Evolutionary conservation across 2,329 filamentous ascomycete species (phyloP), one percentile per base, ranked within the genome.

Genomic region (Phialemoniopsis sp.): DNA sequence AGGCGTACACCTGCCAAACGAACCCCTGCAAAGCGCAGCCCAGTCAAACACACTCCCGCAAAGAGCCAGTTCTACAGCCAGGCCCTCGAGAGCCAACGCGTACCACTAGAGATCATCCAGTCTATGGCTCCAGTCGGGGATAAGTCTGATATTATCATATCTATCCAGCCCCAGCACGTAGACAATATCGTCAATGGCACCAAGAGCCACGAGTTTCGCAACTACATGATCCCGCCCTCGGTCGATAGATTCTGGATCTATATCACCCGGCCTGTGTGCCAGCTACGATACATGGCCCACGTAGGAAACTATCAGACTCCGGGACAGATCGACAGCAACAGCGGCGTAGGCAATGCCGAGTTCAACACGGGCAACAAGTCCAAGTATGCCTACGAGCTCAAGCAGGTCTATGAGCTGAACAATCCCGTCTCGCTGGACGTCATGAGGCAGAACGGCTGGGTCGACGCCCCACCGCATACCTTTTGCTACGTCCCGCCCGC

Each of bases 171-270:
- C 1, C 52, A 68, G 8, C 64, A 70, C 3, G 64, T 80, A n/a
- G 52, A 60, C 7, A 55, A 66, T 12, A 73, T 85, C 28, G 48
- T 72, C 9, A 55, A 64, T 9, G 70, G 77, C 2, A 60, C 56
- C 3, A 72, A 73, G 39, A 65, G 77, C 39, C 70, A 81, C 50
- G 67, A 83, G 38, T 73, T 76, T 42, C 67, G 79, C 32, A 58
- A 62, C 13, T 82, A 76, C 60, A 70, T 66, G 36, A 68, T 85
- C 16, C 76, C 78, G 2, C 52, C 62, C 4, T 64, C 68, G 13
- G 74, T 82, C 5, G 63, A 58, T 14, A 76, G 80, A n/a, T 67
- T 82, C 48, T 85, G 81, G 81, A 63, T 85, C 13, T 80, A 81
- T 46, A 66, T 68, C 13, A 76, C 64, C 13, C 59, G 51, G 26